Evolutionary conservation across 2,329 filamentous ascomycete species (phyloP).

Genomic region (Ilyonectria robusta): DNA sequence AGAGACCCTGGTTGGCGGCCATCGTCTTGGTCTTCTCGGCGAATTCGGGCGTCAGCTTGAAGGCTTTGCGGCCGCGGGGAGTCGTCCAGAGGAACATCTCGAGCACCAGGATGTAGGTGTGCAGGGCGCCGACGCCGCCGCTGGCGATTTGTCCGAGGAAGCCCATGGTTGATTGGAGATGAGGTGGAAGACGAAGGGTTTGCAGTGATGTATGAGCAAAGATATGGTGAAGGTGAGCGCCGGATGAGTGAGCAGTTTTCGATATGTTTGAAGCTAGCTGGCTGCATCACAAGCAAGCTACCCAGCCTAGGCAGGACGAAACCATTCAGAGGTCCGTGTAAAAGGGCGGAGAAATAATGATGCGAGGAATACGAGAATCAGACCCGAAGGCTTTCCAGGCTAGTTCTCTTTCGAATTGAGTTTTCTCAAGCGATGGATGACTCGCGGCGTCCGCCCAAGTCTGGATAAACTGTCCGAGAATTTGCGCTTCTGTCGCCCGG

Average conservation of each 20-base stretch:
- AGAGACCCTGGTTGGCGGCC: slow-evolving; percentile 66
- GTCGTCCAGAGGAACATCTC: slow-evolving; percentile 67
- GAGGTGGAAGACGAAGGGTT: not conserved
- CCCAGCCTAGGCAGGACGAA: not conserved
- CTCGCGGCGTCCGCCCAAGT: not conserved
- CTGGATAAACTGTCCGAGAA: slow-evolving; percentile 27
- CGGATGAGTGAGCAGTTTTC: not conserved
- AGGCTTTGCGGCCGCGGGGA: slow-evolving; percentile 60
- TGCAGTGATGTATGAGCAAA: not conserved
- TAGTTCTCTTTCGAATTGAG: slow-evolving; percentile 22
- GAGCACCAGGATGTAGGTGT: slow-evolving; percentile 64
- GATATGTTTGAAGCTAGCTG: not conserved
- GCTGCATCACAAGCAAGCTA: not conserved
- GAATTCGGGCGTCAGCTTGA: slow-evolving; percentile 60
- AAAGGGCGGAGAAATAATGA: slow-evolving; percentile 33
- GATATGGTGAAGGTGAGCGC: not conserved
- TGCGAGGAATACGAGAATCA: slow-evolving; percentile 30
- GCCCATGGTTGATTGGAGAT: slow-evolving; percentile 49
- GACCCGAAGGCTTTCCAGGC: not conserved
- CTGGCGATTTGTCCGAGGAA: slow-evolving; percentile 53
- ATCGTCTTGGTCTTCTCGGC: slow-evolving; percentile 60
- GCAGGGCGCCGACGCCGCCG: slow-evolving; percentile 57
- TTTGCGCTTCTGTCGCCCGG: not conserved
- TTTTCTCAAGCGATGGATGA: slow-evolving; percentile 14
- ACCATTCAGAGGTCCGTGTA: not conserved